Base-by-base conservation (phyloP, 2,329 filamentous ascomycete species). In the Ascochyta koolunga region DNA sequence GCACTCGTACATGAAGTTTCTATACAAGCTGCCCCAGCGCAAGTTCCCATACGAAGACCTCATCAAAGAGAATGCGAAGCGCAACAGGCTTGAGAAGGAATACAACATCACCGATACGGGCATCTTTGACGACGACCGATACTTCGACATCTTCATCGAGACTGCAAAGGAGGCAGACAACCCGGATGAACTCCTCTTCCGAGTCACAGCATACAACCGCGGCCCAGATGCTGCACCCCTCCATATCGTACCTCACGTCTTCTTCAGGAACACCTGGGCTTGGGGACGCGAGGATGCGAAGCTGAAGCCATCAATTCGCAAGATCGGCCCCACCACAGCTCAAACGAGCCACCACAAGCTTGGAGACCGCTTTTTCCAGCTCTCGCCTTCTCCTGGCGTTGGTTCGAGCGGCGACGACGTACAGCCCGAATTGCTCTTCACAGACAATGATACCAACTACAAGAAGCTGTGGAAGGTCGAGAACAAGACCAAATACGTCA, bases 1-100 rank as follows among this genome's bases (percentile, higher is more conserved):
- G 90, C 93, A 97, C 77, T 96, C 93, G 24, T 98, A 98, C 80
- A 98, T 98, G 93, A 98, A 98, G 76, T 96, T 88, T 71, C 87
- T 98, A 64, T 98, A 98, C 84, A 98, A 98, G 77, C 96, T 97
- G 68, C 95, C 95, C 0, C 93, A 98, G 77, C 85, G 84, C 67
- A 86, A 88, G 60, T 98, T 98, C 69, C 95, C 93, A 2, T 98
- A 98, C 79, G 83, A 97, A 74, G 87, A 96, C 61, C 81, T 98
- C 40, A 79, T 96, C 61, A 81, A 90, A 60, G 91, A 96, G 70
- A 98, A 96, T 71, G 92, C 87, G 37, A 85, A 82, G 62, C 86
- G 93, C 61, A 83, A 83, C 50, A 90, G 88, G 74, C 74, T 86
- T 65, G 93, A 97, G 60, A 85, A 85, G 41, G 93, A 98, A 72